Base-by-base conservation (phyloP, 768 basidiomycete genomes). In the Pleurotus tuoliensis region DNA sequence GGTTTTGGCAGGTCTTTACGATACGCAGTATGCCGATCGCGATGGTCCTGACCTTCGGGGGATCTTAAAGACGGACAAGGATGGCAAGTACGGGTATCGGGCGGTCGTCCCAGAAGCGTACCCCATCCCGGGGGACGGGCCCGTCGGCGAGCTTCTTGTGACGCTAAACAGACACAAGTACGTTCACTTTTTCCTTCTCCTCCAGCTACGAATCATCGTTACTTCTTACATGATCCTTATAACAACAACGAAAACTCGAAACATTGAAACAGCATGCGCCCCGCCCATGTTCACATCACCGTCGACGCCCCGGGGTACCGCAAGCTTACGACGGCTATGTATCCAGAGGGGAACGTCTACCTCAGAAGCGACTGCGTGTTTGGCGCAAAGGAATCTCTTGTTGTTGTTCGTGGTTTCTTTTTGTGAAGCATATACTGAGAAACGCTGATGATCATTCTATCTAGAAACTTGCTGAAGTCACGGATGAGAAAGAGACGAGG, bases 201-300 rank as follows among this genome's bases (percentile, higher is more conserved):
- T 15, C 12, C 20, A 20, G 15, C 20, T 22, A 25, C 24, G 45
- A 16, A 12, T 11, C 15, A 12, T 11, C 45, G 22, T 24, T 25
- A 9, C 5, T 20, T 18, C 24, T 6, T 25, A 11, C 18, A 20
- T 8, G 13, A 20, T 20, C 24, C 22, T 20, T 20, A 16, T 22
- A 22, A 11, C n/a, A 7, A 51, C 30, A 34, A 22, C 41, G 7
- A 11, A 16, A 30, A n/a, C 24, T 5, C 24, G 24, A 5, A 25
- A 25, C 24, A 25, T 25, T 25, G 4, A n/a, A 12, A 13, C 18
- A 53, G 51, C 57, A 84, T 84, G 56, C 79, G 92, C 12, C 92
- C 92, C 9, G 89, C 82, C 45, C 92, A 94, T 67, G 64, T 94
- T 48, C 92, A 94, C 67, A 70, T 93, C 58, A 76, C 83, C 73